Percentiles rank a stretch among this genome's conserved stretches.
Conservation (phyloP, 2,329 filamentous ascomycete genomes). For the Stemphylium vesicarium region DNA sequence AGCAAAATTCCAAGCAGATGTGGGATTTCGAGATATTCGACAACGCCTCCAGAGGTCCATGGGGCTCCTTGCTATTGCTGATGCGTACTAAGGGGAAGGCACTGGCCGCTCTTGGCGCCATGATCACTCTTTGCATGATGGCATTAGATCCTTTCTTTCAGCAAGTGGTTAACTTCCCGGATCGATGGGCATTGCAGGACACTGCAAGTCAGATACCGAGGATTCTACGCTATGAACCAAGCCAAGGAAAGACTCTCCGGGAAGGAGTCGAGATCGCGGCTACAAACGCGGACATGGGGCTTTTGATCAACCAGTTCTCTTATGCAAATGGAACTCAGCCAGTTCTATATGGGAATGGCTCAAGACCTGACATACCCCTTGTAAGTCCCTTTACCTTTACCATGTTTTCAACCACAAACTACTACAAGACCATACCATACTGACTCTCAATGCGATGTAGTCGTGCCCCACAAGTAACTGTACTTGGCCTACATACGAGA, state of each 20-base stretch:
- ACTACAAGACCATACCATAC: no score
- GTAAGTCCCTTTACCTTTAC: no score
- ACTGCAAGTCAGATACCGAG: conserved; percentile 20
- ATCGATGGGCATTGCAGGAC: conserved; percentile 22
- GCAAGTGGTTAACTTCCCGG: conserved; percentile 36
- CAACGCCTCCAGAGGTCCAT: conserved; percentile 37
- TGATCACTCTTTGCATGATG: conserved; percentile 28
- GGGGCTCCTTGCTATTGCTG: conserved; percentile 27
- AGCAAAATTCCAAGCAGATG: conserved; percentile 33
- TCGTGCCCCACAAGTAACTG: conserved; percentile 41
- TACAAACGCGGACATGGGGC: no score
- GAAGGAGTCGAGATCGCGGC: no score
- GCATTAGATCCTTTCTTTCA: conserved; percentile 43
- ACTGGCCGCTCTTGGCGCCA: conserved; percentile 30
- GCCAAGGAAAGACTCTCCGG: no score
- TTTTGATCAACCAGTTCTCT: no score
- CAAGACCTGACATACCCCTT: conserved; percentile 32
- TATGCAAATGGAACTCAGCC: conserved; percentile 30
- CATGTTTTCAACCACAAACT: no score
- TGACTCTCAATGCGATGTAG: no score
- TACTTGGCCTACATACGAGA: conserved; percentile 36
- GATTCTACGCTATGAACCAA: no score
- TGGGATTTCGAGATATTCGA: conserved; percentile 48
- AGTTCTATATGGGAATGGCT: conserved; percentile 28
- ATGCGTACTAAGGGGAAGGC: conserved; percentile 28